Base-by-base conservation (phyloP, 2,329 filamentous ascomycete species). In the Alternaria arbusti region DNA sequence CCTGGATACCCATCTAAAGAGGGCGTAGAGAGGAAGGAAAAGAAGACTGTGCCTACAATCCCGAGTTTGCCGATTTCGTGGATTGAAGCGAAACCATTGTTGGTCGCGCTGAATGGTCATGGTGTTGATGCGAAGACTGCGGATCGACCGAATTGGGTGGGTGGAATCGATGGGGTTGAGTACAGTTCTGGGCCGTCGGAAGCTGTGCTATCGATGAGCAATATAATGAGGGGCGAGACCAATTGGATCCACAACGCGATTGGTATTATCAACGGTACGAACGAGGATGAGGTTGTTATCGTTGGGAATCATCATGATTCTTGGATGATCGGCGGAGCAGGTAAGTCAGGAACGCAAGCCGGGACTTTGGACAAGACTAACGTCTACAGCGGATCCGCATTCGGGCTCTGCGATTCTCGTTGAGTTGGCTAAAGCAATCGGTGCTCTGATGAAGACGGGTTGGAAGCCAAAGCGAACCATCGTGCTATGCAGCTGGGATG, bases 31-130 rank as follows among this genome's bases (percentile, higher is more conserved):
- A 88, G 94, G 32, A 84, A 87, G 0, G 84, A 89, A 15, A 80
- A 84, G 47, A 59, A 43, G 40, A 59, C 59, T 13, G 91, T 89
- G 23, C 91, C 94, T 0, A 87, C 86, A 4, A 97, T 97, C 59
- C 94, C 94, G 0, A 97, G 93, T 3, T 82, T 97, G 5, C 94
- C 94, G 1, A 91, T 97, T 43, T 97, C 94, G 0, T 97, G 94
- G 76, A 80, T 83, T 5, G 93, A 97, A 68, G 93, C 91, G 1
- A 79, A 96, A n/a, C 93, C 93, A 0, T 87, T 97, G 30, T 85
- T 97, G 20, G 89, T 89, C 74, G 90, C 93, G 1, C 83, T 97
- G 50, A 95, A 97, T 73, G 93, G 93, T 6, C 87, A 92, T 73
- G 94, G 94, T 0, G 89, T 91, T 8, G 85, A 87, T 28, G 79